Conservation (phyloP, 345 rosid species). For the Bruguiera gymnorhiza region DNA sequence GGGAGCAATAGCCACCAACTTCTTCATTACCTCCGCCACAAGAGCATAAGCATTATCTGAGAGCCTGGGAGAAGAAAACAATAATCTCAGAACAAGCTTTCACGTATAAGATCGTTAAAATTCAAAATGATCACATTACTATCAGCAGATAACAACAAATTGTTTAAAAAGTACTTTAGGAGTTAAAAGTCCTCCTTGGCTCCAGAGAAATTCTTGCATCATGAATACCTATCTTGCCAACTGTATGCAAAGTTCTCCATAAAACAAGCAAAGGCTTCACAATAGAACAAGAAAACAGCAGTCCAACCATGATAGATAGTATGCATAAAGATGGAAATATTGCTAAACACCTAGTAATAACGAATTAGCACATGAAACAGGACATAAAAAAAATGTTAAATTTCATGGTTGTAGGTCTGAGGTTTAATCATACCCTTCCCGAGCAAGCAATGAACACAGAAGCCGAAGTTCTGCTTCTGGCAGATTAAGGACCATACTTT, state of each 20-base stretch:
- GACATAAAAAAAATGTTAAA: neutral
- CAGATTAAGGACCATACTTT: conserved; percentile 54
- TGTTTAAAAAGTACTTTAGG: neutral
- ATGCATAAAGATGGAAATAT: too few species aligned
- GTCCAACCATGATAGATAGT: too few species aligned
- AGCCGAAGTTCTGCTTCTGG: conserved; percentile 80
- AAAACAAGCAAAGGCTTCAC: too few species aligned
- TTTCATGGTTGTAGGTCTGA: neutral
- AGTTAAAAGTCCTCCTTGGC: neutral
- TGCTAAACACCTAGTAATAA: neutral
- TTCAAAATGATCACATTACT: neutral
- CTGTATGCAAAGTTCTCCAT: neutral
- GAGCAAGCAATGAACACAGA: conserved; percentile 87
- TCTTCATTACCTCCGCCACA: conserved; percentile 88
- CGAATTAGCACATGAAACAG: neutral
- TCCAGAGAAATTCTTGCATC: neutral
- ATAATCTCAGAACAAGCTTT: conserved; percentile 12
- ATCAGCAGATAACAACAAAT: neutral
- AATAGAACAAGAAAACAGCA: too few species aligned
- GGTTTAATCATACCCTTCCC: conserved; percentile 69
- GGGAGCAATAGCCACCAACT: conserved; percentile 75
- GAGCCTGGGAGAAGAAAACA: conserved; percentile 41
- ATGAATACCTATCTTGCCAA: neutral
- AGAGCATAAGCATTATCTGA: conserved; percentile 89
- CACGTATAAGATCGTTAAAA: neutral